phyloP scores from a whole-genome alignment of 306 rosid genomes.

The Styphnolobium japonicum region DNA sequence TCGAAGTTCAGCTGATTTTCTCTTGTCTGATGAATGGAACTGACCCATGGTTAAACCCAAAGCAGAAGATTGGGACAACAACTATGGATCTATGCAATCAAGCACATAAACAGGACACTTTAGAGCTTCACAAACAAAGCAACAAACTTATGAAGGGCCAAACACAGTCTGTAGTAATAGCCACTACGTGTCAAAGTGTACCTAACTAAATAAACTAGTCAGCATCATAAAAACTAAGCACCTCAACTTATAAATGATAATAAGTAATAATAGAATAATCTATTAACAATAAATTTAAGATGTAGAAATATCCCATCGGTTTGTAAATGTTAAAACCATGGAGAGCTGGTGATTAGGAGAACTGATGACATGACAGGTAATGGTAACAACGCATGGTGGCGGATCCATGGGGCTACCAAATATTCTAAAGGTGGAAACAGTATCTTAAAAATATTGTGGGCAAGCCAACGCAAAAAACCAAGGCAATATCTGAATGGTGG shows the following conservation, averaged over 20 bases:
- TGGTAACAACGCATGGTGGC: background rate
- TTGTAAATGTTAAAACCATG: background rate
- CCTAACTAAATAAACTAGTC: slow-evolving; percentile 1
- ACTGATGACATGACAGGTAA: background rate
- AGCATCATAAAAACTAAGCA: background rate
- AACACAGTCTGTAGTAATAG: background rate
- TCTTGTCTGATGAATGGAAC: background rate
- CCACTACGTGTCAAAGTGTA: background rate
- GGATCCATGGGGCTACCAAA: background rate
- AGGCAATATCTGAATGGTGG: slow-evolving; percentile 13
- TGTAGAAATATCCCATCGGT: background rate
- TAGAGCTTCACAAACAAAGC: background rate
- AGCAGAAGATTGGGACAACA: background rate
- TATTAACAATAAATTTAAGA: background rate
- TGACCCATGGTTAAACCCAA: background rate
- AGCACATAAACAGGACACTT: background rate
- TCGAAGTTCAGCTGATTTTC: background rate
- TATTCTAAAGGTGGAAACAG: slow-evolving; percentile 5
- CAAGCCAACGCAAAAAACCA: background rate
- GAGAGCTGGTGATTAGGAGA: background rate
- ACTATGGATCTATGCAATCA: background rate
- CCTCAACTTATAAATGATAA: background rate
- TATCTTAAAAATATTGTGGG: background rate
- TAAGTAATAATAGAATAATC: background rate
- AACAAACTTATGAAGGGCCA: background rate